phyloP scores from a whole-genome alignment of 306 rosid genomes.

The Gillenia trifoliata region DNA sequence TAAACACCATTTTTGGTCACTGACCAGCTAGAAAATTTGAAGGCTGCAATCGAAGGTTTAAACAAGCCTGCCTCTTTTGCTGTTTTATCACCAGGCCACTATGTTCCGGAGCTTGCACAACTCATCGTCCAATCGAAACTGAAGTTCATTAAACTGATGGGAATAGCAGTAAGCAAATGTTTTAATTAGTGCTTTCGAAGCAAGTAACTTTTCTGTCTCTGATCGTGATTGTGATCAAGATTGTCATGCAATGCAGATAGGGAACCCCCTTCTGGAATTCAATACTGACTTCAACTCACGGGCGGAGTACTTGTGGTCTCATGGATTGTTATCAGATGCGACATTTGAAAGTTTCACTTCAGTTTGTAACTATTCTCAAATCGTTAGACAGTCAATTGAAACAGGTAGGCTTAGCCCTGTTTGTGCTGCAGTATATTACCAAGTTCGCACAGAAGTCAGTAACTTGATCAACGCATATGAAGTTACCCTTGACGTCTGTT shows the following conservation, averaged over 20 bases:
- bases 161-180: slow-evolving; percentile 56
- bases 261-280: no score
- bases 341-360: no score
- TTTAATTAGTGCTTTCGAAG: background rate
- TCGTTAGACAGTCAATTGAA: background rate
- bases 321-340: no score
- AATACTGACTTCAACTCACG: no score
- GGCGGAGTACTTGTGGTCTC: no score
- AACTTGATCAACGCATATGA: slow-evolving; percentile 29
- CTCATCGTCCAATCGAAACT: slow-evolving; percentile 44
- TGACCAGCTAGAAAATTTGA: background rate
- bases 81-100: slow-evolving; percentile 50
- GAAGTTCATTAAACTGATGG: slow-evolving; percentile 47
- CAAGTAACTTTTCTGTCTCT: background rate
- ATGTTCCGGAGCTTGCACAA: slow-evolving; percentile 70
- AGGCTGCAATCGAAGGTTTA: no score
- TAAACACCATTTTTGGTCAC: background rate
- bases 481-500: slow-evolving; percentile 51
- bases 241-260: no score
- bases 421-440: slow-evolving; percentile 11
- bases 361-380: slow-evolving; percentile 45
- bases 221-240: background rate
- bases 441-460: slow-evolving; percentile 30
- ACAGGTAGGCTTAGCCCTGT: background rate
- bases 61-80: background rate